Conservation (phyloP, 305 asterid genomes). For the Solanum hybrid region DNA sequence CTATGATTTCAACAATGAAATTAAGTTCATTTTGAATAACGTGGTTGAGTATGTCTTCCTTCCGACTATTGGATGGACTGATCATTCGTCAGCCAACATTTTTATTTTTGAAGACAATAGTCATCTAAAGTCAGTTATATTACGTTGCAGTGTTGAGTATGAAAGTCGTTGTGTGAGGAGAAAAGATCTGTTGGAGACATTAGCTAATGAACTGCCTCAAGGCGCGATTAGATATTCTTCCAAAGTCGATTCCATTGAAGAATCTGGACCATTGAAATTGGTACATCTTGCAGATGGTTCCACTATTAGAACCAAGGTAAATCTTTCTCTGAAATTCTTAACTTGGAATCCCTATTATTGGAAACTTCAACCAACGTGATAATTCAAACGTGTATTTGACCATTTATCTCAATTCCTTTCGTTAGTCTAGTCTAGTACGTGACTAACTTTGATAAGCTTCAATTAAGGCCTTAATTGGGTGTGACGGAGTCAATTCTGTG, state of each 20-base stretch:
- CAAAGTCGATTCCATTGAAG: slow-evolving; percentile 47
- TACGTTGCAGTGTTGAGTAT: slow-evolving; percentile 11
- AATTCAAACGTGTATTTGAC: too few species aligned
- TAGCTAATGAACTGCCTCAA: slow-evolving; percentile 52
- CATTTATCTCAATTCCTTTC: neutral
- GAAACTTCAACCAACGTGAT: neutral
- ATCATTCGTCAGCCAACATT: neutral
- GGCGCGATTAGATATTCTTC: slow-evolving; percentile 60
- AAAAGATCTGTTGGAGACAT: slow-evolving; percentile 41
- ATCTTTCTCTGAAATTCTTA: neutral
- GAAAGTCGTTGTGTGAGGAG: slow-evolving; percentile 62
- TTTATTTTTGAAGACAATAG: neutral
- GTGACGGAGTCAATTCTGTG: slow-evolving; percentile 64
- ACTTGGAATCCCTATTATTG: neutral
- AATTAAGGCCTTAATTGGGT: slow-evolving; percentile 61
- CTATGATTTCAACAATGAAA: neutral
- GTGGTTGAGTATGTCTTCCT: neutral
- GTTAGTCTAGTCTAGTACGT: neutral
- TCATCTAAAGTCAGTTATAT: neutral
- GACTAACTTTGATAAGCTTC: neutral
- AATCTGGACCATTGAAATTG: slow-evolving; percentile 46
- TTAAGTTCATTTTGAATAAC: neutral
- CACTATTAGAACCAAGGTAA: slow-evolving; percentile 47
- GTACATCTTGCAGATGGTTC: slow-evolving; percentile 71
- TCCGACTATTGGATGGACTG: neutral